Evolutionary conservation across 169 alveolate species (phyloP).

Genomic region (Eimeria sp.): DNA sequence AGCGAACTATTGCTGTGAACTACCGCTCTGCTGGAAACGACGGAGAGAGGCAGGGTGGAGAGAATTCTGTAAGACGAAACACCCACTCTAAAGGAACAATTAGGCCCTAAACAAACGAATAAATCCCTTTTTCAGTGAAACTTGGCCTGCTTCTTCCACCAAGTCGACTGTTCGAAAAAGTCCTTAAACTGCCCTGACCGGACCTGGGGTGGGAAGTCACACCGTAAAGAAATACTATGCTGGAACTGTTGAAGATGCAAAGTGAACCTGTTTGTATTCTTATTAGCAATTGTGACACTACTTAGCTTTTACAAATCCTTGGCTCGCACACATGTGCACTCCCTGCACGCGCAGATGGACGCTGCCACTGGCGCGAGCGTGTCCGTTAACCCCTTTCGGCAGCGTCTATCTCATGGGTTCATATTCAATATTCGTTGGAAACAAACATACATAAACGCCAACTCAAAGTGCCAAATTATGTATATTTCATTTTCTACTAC

Average conservation of each 20-base stretch:
- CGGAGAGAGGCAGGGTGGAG: background rate
- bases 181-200: background rate
- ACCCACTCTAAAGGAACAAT: background rate
- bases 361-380: background rate
- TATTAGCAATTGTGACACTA: background rate
- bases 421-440: background rate
- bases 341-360: conserved; percentile 4
- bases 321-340: background rate
- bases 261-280: background rate
- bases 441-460: background rate
- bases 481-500: background rate
- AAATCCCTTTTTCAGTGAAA: background rate
- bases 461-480: background rate
- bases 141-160: background rate
- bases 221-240: background rate
- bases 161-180: background rate
- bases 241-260: background rate
- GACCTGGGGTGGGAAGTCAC: background rate
- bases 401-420: background rate
- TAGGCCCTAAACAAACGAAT: background rate
- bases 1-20: background rate
- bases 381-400: background rate
- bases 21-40: background rate
- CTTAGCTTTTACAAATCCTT: background rate
- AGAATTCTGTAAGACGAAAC: background rate